A percentile compares a stretch with the other conserved stretches of the same genome.
Evolutionary conservation across 2,329 filamentous ascomycete species (phyloP).

Genomic region (Magnaporthales sp.): DNA sequence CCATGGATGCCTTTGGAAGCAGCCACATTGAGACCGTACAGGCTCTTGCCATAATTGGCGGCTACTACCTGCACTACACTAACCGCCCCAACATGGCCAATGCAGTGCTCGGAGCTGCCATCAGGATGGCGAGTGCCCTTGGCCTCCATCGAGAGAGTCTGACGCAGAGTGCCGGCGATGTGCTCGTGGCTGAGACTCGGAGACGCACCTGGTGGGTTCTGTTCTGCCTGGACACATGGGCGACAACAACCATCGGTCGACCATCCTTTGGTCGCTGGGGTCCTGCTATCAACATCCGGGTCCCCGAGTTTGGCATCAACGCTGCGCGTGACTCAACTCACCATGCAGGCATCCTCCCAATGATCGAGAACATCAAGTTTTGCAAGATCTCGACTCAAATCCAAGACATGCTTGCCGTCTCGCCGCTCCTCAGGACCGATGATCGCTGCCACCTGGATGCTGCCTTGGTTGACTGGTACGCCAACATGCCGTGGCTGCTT

Average conservation of each 20-base stretch:
- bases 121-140: conserved; percentile 66
- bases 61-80: conserved; percentile 71
- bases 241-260: conserved; percentile 59
- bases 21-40: conserved; percentile 68
- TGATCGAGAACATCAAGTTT: conserved; percentile 71
- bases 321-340: conserved; percentile 41
- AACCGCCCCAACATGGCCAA: conserved; percentile 72
- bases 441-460: conserved; percentile 59
- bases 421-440: conserved; percentile 55
- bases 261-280: conserved; percentile 62
- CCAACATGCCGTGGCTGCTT: conserved; percentile 57
- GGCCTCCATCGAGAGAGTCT: conserved; percentile 59
- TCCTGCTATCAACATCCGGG: conserved; percentile 56
- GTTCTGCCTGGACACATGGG: conserved; percentile 68
- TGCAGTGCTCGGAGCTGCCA: conserved; percentile 59
- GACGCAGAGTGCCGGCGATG: conserved; percentile 31
- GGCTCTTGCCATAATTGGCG: conserved; percentile 61
- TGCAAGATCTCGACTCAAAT: conserved; percentile 72
- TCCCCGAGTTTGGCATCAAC: conserved; percentile 45
- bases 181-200: conserved; percentile 50
- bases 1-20: conserved; percentile 58
- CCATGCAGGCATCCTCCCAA: conserved; percentile 57
- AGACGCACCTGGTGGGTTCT: conserved; percentile 68
- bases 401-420: conserved; percentile 65
- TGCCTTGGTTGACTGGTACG: conserved; percentile 65